phyloP scores from a whole-genome alignment of 805 yeast species.

The Zygoascus tannicola region DNA sequence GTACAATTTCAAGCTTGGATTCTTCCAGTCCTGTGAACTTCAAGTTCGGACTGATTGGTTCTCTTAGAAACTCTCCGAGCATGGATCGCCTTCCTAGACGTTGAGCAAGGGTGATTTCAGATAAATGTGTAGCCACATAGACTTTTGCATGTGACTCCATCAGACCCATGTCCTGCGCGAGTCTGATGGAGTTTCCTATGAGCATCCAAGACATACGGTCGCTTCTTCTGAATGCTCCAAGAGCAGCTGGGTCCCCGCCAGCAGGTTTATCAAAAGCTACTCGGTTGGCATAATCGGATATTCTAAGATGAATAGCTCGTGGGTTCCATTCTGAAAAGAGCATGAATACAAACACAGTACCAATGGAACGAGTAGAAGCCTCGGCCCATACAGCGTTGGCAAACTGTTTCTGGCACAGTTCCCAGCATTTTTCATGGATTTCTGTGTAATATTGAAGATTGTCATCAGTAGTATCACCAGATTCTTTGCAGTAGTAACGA shows the following conservation, averaged over 20 bases:
- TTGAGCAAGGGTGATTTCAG: conserved; percentile 77
- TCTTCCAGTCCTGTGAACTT: conserved; percentile 54
- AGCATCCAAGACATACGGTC: conserved; percentile 93
- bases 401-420: conserved; percentile 67
- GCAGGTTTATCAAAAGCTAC: conserved; percentile 9
- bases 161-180: conserved; percentile 80
- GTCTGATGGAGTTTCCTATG: conserved; percentile 74
- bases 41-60: conserved; percentile 38
- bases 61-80: conserved; percentile 55
- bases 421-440: conserved; percentile 70
- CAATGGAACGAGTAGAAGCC: conserved; percentile 77
- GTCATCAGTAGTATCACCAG: neutral
- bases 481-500: conserved; percentile 45
- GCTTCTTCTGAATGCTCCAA: conserved; percentile 77
- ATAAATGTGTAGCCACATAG: conserved; percentile 72
- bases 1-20: conserved; percentile 72
- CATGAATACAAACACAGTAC: conserved; percentile 76
- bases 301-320: conserved; percentile 81
- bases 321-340: conserved; percentile 94
- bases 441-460: neutral
- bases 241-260: conserved; percentile 33
- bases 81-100: conserved; percentile 71
- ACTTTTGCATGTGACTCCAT: conserved; percentile 65
- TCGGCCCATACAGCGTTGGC: conserved; percentile 93
- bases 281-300: conserved; percentile 54